phyloP scores from a whole-genome alignment of 176 grass and related monocot species.

The Metroxylon sagu region DNA sequence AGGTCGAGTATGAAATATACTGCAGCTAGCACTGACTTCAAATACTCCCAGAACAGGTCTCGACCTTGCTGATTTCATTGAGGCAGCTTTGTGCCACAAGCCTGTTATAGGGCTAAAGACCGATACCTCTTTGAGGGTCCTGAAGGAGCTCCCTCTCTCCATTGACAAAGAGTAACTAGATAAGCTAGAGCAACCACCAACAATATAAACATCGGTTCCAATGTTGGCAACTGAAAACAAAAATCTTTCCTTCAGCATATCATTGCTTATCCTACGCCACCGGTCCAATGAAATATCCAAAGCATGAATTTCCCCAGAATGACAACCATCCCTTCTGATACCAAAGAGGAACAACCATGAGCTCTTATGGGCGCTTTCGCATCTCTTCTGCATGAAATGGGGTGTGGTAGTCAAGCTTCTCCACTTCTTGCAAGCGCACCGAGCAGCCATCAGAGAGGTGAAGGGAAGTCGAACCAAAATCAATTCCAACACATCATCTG shows the following conservation, averaged over 20 bases:
- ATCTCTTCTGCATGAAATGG: conserved; percentile 51
- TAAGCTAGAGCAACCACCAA: conserved; percentile 54
- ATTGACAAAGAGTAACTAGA: neutral
- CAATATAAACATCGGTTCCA: conserved; percentile 49
- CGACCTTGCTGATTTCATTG: conserved; percentile 56
- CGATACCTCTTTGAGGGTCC: conserved; percentile 55
- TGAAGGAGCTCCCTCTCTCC: conserved; percentile 22
- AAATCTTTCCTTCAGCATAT: conserved; percentile 35
- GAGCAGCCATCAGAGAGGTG: conserved; percentile 50
- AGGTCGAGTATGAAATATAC: conserved; percentile 25
- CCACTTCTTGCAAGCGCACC: conserved; percentile 87
- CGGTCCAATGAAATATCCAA: conserved; percentile 51
- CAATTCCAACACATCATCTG: conserved; percentile 80
- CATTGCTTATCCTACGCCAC: conserved; percentile 43
- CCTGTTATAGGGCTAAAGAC: conserved; percentile 59
- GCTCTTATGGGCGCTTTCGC: conserved; percentile 13
- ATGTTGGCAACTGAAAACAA: conserved; percentile 56
- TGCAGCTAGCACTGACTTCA: conserved; percentile 40
- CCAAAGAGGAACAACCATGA: conserved; percentile 82
- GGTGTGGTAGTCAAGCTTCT: conserved; percentile 45
- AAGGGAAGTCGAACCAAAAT: conserved; percentile 63
- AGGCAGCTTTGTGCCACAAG: conserved; percentile 56
- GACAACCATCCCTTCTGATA: conserved; percentile 44
- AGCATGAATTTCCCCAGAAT: conserved; percentile 44
- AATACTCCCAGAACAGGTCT: conserved; percentile 66